These are phyloP conservation scores for Purshia tridentata DNA, from an alignment of 306 rosid species.

Conservation along the genomic window DNA sequence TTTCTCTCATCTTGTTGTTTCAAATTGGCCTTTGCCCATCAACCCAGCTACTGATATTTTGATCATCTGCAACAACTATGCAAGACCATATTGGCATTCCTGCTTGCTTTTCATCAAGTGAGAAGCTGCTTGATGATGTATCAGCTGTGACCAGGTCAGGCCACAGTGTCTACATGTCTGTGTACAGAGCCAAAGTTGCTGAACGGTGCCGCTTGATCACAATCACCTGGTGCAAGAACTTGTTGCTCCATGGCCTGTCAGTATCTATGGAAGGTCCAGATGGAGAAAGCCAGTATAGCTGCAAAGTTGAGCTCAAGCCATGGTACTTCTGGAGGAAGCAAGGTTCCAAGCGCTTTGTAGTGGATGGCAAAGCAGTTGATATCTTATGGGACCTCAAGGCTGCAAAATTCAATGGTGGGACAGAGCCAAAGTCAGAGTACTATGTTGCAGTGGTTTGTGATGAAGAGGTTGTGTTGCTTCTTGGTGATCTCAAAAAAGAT, in stretches of 20 bases:
- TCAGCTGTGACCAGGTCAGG: constrained; percentile 66
- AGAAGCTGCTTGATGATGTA: constrained; percentile 44
- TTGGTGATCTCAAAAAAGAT: constrained; percentile 77
- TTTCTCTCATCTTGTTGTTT: constrained; percentile 10
- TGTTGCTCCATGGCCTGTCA: constrained; percentile 69
- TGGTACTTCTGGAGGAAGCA: constrained; percentile 92
- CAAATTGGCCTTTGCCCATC: constrained; percentile 1
- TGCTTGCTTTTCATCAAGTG: constrained; percentile 65
- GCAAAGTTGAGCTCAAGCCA: constrained; percentile 90
- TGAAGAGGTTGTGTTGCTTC: constrained; percentile 70
- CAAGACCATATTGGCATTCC: constrained; percentile 76
- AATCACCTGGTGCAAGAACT: constrained; percentile 76
- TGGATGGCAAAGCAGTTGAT: constrained; percentile 52
- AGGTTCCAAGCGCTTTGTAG: constrained; percentile 62
- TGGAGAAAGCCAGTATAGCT: constrained; percentile 62
- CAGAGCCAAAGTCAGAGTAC: constrained; percentile 79
- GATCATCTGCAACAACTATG: constrained; percentile 32
- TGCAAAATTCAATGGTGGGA: constrained; percentile 68
- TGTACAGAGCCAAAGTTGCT: constrained; percentile 66
- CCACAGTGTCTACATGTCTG: constrained; percentile 71
- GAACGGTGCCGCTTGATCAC: constrained; percentile 69
- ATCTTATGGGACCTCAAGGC: constrained; percentile 80
- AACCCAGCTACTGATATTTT: background rate
- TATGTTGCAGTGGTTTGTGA: constrained; percentile 81
- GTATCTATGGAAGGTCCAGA: constrained; percentile 63